Percentiles rank a stretch among this genome's conserved stretches.
Conservation (phyloP, 2,329 filamentous ascomycete species). For the Penicillium griseofulvum region DNA sequence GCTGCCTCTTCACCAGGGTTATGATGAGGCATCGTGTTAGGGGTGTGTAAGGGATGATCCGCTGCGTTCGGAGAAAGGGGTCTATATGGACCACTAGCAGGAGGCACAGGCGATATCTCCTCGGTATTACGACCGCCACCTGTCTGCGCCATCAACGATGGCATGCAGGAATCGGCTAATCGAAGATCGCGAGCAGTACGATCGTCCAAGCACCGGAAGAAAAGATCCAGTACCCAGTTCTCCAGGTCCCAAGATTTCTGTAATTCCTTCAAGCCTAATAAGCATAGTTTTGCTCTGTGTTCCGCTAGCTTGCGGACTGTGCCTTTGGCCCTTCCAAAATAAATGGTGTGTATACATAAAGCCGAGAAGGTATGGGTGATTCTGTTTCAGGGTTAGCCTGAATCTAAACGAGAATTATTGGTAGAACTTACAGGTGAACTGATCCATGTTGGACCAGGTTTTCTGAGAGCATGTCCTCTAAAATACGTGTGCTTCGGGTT, state of each 20-base stretch:
- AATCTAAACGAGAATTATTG: rapidly evolving
- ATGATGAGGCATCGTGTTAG: constrained; percentile 3
- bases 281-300: constrained; percentile 49
- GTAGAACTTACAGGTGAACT: constrained; percentile 40
- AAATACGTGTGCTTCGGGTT: constrained; percentile 46
- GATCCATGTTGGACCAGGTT: constrained; percentile 46
- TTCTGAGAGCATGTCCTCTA: constrained; percentile 49
- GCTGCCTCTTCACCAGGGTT: constrained; percentile 15
- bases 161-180: constrained; percentile 17
- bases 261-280: constrained; percentile 49
- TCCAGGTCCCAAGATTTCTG: constrained; percentile 52
- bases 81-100: background rate
- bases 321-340: constrained; percentile 38
- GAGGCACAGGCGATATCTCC: constrained; percentile 3
- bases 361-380: constrained; percentile 51
- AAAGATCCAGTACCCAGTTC: constrained; percentile 50
- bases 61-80: background rate
- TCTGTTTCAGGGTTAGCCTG: constrained; percentile 15
- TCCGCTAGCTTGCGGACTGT: constrained; percentile 48
- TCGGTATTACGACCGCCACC: background rate
- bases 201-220: constrained; percentile 50
- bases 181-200: constrained; percentile 43
- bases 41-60: constrained; percentile 6
- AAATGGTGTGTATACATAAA: constrained; percentile 50
- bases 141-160: background rate